Conservation (phyloP, 2,329 filamentous ascomycete species). For the Colletotrichum theobromicola region DNA sequence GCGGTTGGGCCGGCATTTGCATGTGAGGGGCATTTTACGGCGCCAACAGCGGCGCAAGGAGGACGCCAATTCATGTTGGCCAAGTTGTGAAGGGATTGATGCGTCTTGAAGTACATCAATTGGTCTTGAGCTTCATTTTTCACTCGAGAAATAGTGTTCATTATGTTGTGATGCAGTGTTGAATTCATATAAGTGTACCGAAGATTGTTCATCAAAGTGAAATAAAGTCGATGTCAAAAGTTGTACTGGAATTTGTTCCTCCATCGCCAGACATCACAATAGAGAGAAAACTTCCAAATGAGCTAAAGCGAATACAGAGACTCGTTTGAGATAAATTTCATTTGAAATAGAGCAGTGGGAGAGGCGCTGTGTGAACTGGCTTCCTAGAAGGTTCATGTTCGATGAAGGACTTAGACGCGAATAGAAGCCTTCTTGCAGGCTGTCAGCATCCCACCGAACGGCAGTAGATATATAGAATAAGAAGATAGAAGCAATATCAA, state of each 20-base stretch:
- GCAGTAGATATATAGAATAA: neutral
- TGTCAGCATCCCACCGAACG: neutral
- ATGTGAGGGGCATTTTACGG: neutral
- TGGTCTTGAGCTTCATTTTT: neutral
- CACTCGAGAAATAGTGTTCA: fast-evolving
- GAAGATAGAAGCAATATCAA: neutral
- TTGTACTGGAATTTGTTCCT: neutral
- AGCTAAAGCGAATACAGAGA: fast-evolving
- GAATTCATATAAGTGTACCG: fast-evolving
- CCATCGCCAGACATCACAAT: neutral
- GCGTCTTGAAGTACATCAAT: neutral
- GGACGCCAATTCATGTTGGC: neutral
- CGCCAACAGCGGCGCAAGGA: neutral
- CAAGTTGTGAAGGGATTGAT: neutral
- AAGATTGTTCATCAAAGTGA: neutral
- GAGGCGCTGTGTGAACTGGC: neutral
- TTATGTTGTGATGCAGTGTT: fast-evolving
- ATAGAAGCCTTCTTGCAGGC: neutral
- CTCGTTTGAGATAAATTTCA: neutral
- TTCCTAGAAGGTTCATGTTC: neutral
- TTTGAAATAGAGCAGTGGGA: neutral
- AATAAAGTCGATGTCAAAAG: neutral
- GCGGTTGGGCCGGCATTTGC: neutral
- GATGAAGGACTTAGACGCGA: neutral
- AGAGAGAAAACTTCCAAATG: fast-evolving